Percentiles rank a stretch among this genome's conserved stretches.
phyloP scores from a whole-genome alignment of 306 rosid genomes.

The Gleditsia sinensis region DNA sequence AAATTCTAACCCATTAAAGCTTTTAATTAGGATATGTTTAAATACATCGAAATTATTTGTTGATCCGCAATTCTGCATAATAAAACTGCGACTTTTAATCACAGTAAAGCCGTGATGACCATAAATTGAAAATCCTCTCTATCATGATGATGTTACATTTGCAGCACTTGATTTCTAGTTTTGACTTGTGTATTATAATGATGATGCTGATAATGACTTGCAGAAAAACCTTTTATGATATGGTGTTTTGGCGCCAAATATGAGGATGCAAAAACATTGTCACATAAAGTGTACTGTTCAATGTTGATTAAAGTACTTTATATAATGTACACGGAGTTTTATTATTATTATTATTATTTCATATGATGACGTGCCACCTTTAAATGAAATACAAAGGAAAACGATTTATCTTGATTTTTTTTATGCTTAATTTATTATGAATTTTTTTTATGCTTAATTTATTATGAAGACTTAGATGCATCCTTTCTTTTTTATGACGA shows the following conservation, averaged over 20 bases:
- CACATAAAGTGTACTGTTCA: background rate
- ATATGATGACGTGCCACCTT: background rate
- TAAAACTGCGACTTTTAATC: background rate
- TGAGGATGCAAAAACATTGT: background rate
- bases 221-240: background rate
- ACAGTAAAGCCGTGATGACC: background rate
- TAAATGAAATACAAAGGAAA: background rate
- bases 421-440: too few species aligned
- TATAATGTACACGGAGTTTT: background rate
- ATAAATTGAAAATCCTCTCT: background rate
- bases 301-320: background rate
- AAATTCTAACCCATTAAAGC: too few species aligned
- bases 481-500: too few species aligned
- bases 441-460: too few species aligned
- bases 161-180: slow-evolving; percentile 37
- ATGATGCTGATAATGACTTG: slow-evolving; percentile 31
- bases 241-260: slow-evolving; percentile 22
- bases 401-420: background rate
- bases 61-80: background rate
- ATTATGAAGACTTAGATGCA: too few species aligned
- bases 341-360: background rate
- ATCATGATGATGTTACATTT: slow-evolving; percentile 30
- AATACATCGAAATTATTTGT: too few species aligned
- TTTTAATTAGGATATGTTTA: too few species aligned
- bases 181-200: slow-evolving; percentile 34